These are phyloP conservation scores for Phytophthora pinifolia DNA, from an alignment of 352 stramenopile genomes.

Conservation along the genomic window DNA sequence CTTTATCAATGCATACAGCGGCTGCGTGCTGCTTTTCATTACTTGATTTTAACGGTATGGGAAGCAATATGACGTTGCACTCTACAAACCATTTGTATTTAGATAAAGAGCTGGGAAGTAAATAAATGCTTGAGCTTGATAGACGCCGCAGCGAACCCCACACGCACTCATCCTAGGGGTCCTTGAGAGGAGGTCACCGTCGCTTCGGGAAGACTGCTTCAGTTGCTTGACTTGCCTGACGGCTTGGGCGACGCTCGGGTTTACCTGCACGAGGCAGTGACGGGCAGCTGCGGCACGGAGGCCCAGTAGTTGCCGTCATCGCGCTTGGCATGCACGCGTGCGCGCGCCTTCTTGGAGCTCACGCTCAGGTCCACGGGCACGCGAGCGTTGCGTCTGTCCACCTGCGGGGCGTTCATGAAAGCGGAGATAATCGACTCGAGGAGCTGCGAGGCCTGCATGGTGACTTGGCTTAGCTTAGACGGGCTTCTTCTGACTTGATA, in stretches of 20 bases:
- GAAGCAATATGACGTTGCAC: constrained; percentile 7
- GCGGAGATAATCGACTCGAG: constrained; percentile 55
- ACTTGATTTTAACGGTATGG: too few species aligned
- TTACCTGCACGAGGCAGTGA: constrained; percentile 32
- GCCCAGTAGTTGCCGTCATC: constrained; percentile 61
- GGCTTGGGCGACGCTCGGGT: neutral
- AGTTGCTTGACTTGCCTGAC: too few species aligned
- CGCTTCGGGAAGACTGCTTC: too few species aligned
- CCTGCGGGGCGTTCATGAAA: constrained; percentile 81
- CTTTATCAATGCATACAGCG: neutral
- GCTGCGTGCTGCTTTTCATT: too few species aligned
- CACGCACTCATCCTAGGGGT: too few species aligned
- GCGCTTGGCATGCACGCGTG: constrained; percentile 47
- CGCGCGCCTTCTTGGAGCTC: constrained; percentile 41
- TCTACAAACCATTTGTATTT: constrained; percentile 21
- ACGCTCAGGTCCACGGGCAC: constrained; percentile 69
- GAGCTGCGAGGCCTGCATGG: constrained; percentile 49
- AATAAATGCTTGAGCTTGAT: constrained; percentile 10
- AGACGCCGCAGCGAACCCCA: too few species aligned
- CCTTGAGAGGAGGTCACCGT: too few species aligned
- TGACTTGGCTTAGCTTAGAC: neutral
- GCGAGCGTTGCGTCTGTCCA: constrained; percentile 63
- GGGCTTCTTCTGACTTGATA: neutral
- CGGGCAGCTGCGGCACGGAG: constrained; percentile 51
- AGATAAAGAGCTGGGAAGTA: constrained; percentile 15